Conservation (phyloP, 2,329 filamentous ascomycete genomes). For the Pochonia chlamydosporia region DNA sequence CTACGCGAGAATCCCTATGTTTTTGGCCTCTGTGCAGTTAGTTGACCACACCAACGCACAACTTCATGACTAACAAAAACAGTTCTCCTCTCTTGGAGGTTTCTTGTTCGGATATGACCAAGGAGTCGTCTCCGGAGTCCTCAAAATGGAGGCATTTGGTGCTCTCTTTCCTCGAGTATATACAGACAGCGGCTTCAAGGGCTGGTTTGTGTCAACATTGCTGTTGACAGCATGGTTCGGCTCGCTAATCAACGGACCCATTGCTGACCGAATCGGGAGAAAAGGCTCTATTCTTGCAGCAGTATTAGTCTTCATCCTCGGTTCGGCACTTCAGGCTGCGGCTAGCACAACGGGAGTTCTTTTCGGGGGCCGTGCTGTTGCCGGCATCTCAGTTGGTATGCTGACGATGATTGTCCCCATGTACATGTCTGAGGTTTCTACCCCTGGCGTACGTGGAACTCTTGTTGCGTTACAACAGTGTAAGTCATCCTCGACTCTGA, state of each 20-base stretch:
- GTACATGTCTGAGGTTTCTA: neutral
- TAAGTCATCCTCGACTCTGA: slow-evolving; percentile 9
- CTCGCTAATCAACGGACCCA: slow-evolving; percentile 35
- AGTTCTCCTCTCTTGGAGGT: slow-evolving; percentile 29
- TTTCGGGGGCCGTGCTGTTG: too few species aligned
- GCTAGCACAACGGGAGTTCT: too few species aligned
- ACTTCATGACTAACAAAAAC: neutral
- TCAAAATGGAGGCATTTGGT: slow-evolving; percentile 39
- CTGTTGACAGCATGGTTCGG: slow-evolving; percentile 43
- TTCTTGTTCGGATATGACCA: slow-evolving; percentile 47
- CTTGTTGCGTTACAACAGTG: slow-evolving; percentile 38
- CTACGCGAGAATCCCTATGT: slow-evolving; percentile 31
- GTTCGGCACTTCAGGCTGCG: too few species aligned
- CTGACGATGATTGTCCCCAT: too few species aligned
- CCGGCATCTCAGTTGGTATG: too few species aligned
- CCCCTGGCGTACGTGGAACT: slow-evolving; percentile 40
- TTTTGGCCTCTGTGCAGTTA: slow-evolving; percentile 27
- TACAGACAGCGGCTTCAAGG: slow-evolving; percentile 39
- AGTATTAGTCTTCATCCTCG: too few species aligned
- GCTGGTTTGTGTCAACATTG: slow-evolving; percentile 47
- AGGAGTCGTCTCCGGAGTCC: slow-evolving; percentile 39
- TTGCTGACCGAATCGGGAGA: too few species aligned
- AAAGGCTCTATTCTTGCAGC: too few species aligned
- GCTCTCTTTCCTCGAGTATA: slow-evolving; percentile 27
- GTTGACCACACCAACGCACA: neutral